Base-by-base conservation (phyloP, 1,284 basidiomycete species). In the Mycosarcoma mackinlayi region DNA sequence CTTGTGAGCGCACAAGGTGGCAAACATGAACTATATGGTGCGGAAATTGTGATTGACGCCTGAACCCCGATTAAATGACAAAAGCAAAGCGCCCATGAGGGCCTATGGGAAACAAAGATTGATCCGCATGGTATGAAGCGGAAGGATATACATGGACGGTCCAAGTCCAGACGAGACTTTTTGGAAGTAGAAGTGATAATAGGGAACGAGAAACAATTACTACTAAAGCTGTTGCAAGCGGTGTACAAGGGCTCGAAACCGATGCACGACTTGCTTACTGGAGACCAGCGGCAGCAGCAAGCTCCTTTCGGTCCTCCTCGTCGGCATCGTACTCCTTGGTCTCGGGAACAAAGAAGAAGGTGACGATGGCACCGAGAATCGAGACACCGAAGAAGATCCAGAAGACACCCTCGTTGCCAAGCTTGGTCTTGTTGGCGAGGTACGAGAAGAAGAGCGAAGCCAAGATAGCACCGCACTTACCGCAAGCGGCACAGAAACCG, bases 21-120 rank as follows among this genome's bases (percentile, higher is more conserved):
- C 88, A 84, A 98, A 98, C 69, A 94, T 86, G 39, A 89, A 83
- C 93, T 93, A 98, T 81, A n/a, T n/a, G n/a, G n/a, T n/a, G n/a
- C n/a, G n/a, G 11, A 28, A 21, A 39, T 3, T 44, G 24, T 33
- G 6, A 46, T 57, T 50, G 41, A 57, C 48, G 41, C 19, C 16
- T 21, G 37, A 51, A 59, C 25, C 48, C 56, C 34, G 38, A 59
- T 51, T 51, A 52, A 38, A 46, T 41, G 49, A 52, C 49, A 46
- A 30, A 41, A 27, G 14, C 24, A 52, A 31, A 14, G 30, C 8
- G 24, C 30, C 11, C 9, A 45, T 23, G 42, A 13, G 41, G 27
- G 18, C 39, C n/a, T n/a, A 46, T 11, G 18, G 31, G 18, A 28
- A 31, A 24, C 37, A 45, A 46, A 41, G 28, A 39, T 25, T 51